Evolutionary conservation across 148 eudicot species (phyloP), one percentile per base, ranked within the genome.

Genomic region (Rhododendron williamsianum): DNA sequence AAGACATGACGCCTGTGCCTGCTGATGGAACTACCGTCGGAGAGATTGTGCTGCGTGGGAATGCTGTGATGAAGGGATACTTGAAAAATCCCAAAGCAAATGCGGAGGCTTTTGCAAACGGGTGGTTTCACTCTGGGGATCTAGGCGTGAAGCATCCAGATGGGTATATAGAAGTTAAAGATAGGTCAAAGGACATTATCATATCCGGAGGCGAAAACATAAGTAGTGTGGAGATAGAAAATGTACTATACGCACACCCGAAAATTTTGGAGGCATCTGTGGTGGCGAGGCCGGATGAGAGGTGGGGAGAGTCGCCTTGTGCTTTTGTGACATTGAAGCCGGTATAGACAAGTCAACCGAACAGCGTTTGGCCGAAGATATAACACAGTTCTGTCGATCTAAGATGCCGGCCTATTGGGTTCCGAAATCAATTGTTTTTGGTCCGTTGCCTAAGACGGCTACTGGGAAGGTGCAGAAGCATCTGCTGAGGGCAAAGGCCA

Each of bases 151-250:
- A 96, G 86, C 97, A 96, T 78, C 93, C 95, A 0, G 98, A 96
- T 82, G 91, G 91, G 19, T 95, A 96, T 84, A 96, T 96, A 19
- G 98, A 96, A 83, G 91, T 96, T 45, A 96, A 96, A 87, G 99
- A 96, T 78, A 84, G 99, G 35, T 96, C 99, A 7, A 96, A 96
- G 90, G 99, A 96, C 83, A 94, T 96, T 2, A 96, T 96, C 49
- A 96, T 96, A 48, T 96, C 99, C 0, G 99, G 99, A 23, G 99
- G 99, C 23, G 99, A 96, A 81, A 96, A 96, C 84, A 96, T 96
- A 25, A 96, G 97, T 79, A 95, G 97, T 19, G 93, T 96, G 23
- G 99, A 95, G 91, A 92, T 96, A 11, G 99, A 96, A 84, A 96
- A 96, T 67, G 41, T 86, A 71, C 87, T 96, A 0, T 95, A 95